Conservation (phyloP, 768 basidiomycete genomes). For the Lyophyllum shimeji region DNA sequence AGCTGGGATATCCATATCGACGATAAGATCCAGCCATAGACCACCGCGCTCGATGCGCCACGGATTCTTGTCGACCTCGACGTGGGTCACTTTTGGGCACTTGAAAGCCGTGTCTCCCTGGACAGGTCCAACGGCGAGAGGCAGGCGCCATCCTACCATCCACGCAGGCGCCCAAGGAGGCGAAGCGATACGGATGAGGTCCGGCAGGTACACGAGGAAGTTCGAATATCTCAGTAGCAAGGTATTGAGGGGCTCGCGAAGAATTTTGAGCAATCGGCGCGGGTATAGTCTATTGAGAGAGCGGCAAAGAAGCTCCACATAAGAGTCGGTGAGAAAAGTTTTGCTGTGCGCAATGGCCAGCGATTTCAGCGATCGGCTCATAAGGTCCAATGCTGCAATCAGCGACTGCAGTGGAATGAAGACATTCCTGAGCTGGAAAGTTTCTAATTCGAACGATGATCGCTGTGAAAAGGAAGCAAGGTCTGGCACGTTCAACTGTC, state of each 20-base stretch:
- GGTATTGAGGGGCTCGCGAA: not conserved
- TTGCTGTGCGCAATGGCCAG: not conserved
- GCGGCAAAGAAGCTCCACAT: not conserved
- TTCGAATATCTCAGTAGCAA: not conserved
- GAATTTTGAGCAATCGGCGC: not conserved
- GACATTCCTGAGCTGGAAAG: not conserved
- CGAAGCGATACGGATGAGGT: not conserved
- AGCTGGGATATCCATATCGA: not conserved
- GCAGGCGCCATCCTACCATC: constrained; percentile 1
- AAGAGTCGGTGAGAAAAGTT: not conserved
- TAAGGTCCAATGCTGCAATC: not conserved
- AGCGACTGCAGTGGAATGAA: not conserved
- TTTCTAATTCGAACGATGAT: not conserved
- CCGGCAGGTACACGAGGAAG: not conserved
- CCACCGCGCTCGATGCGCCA: no score
- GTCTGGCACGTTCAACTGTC: not conserved
- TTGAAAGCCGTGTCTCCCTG: not conserved
- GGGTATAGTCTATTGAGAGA: not conserved
- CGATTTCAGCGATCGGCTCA: not conserved
- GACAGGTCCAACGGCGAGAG: not conserved
- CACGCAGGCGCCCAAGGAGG: not conserved
- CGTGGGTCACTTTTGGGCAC: not conserved
- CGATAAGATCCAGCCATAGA: not conserved
- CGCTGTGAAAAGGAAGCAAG: constrained; percentile 3
- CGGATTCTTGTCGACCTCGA: not conserved